Conservation (phyloP, 164 flowering plant species). For the Umbellularia californica region DNA sequence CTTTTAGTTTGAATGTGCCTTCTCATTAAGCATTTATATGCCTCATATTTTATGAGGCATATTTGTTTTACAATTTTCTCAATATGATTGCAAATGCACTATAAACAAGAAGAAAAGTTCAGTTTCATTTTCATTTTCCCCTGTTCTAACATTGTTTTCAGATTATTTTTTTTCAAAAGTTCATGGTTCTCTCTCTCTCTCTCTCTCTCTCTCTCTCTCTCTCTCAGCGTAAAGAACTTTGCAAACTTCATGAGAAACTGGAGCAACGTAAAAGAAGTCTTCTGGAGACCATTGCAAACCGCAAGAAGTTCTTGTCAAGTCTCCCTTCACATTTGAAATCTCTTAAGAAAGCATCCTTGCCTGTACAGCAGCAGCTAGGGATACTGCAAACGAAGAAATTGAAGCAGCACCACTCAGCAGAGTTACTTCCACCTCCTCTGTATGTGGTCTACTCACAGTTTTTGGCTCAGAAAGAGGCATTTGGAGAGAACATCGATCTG, state of each 20-base stretch:
- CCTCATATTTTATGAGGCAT: too few relatives aligned
- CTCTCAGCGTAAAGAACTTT: slow-evolving; percentile 87
- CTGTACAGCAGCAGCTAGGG: slow-evolving; percentile 86
- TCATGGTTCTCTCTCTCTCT: too few relatives aligned
- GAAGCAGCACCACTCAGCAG: slow-evolving; percentile 82
- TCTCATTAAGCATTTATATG: too few relatives aligned
- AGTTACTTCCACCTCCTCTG: slow-evolving; percentile 92
- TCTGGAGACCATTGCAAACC: slow-evolving; percentile 62
- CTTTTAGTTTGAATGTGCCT: too few relatives aligned
- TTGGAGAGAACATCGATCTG: slow-evolving; percentile 79
- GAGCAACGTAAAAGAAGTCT: slow-evolving; percentile 71
- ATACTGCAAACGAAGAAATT: slow-evolving; percentile 71
- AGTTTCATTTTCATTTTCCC: not conserved
- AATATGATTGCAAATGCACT: too few relatives aligned
- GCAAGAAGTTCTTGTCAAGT: slow-evolving; percentile 90
- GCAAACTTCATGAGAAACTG: slow-evolving; percentile 65
- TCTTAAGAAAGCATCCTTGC: slow-evolving; percentile 95
- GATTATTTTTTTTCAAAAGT: not conserved
- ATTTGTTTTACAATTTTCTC: too few relatives aligned
- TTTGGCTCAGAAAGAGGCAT: slow-evolving; percentile 93
- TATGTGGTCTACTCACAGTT: slow-evolving; percentile 88
- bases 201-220: slow-evolving; percentile 1
- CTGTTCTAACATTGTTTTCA: not conserved
- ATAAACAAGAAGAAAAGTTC: too few relatives aligned
- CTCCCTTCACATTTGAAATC: slow-evolving; percentile 95